phyloP scores from a whole-genome alignment of 2,329 filamentous ascomycete genomes.

The Sclerotinia minor region DNA sequence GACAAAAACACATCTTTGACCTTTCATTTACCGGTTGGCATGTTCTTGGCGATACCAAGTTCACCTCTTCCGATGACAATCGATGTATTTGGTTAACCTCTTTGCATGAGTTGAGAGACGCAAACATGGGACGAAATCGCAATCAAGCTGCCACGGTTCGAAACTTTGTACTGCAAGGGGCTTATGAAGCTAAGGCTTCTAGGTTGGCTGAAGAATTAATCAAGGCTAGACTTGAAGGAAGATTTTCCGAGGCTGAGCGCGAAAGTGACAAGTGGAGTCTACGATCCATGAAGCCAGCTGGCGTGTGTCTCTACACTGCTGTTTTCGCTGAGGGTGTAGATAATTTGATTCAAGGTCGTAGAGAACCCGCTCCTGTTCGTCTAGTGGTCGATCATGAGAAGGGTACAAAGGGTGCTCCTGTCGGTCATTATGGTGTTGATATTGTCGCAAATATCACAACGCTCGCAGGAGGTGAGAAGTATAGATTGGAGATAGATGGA shows the following conservation, averaged over 20 bases:
- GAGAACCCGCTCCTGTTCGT: constrained; percentile 67
- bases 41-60: constrained; percentile 66
- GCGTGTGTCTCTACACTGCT: constrained; percentile 62
- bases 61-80: constrained; percentile 69
- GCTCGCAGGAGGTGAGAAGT: constrained; percentile 53
- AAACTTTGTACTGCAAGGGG: constrained; percentile 70
- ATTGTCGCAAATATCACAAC: constrained; percentile 64
- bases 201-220: constrained; percentile 82
- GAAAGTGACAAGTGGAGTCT: constrained; percentile 81
- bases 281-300: constrained; percentile 64
- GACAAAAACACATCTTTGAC: constrained; percentile 61
- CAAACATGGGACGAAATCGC: constrained; percentile 50
- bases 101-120: constrained; percentile 59
- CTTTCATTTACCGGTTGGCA: constrained; percentile 76
- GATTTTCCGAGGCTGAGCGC: constrained; percentile 80
- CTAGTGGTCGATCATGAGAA: constrained; percentile 71
- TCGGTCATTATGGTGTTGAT: constrained; percentile 69
- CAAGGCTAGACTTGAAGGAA: constrained; percentile 81
- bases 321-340: constrained; percentile 70
- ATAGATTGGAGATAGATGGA: constrained; percentile 59
- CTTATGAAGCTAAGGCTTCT: constrained; percentile 74
- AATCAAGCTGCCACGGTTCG: constrained; percentile 58
- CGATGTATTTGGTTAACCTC: constrained; percentile 68
- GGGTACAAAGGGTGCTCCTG: constrained; percentile 64
- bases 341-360: constrained; percentile 62